phyloP scores from a whole-genome alignment of 2,329 filamentous ascomycete species.

The Trichothecium roseum region DNA sequence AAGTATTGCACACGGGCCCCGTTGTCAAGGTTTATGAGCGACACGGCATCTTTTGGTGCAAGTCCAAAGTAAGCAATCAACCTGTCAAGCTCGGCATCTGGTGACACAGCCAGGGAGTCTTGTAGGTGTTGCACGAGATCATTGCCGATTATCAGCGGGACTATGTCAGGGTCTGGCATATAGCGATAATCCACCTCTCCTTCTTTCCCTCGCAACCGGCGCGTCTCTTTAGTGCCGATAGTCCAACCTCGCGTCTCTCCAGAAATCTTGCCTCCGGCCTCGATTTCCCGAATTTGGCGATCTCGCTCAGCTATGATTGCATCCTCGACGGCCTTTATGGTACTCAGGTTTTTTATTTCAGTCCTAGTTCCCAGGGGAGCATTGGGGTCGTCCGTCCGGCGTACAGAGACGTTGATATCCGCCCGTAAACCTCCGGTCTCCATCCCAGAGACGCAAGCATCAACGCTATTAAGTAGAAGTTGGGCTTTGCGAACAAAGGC shows the following conservation, averaged over 20 bases:
- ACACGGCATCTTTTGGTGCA: constrained; percentile 71
- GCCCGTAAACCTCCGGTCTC: constrained; percentile 83
- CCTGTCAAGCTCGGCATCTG: constrained; percentile 57
- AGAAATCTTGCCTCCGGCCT: constrained; percentile 61
- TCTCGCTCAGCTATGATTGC: constrained; percentile 86
- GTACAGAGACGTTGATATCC: constrained; percentile 91
- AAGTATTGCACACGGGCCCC: constrained; percentile 78
- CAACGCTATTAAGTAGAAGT: constrained; percentile 64
- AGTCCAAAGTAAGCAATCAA: constrained; percentile 57
- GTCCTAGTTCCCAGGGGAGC: constrained; percentile 67
- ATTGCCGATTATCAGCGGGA: constrained; percentile 63
- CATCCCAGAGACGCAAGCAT: constrained; percentile 86
- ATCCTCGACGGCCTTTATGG: constrained; percentile 90
- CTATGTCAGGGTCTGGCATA: constrained; percentile 92
- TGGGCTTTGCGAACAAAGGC: constrained; percentile 86
- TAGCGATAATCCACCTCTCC: constrained; percentile 97
- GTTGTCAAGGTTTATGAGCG: constrained; percentile 65
- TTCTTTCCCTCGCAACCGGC: constrained; percentile 78
- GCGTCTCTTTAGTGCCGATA: constrained; percentile 72
- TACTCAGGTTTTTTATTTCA: constrained; percentile 95
- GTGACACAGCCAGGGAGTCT: constrained; percentile 55
- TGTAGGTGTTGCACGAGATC: constrained; percentile 58
- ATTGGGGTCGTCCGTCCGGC: constrained; percentile 36
- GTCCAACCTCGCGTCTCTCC: constrained; percentile 94
- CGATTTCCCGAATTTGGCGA: constrained; percentile 72